Percentiles rank a stretch among this genome's conserved stretches.
These are phyloP conservation scores for Penicillium lagena DNA, from an alignment of 495 filamentous ascomycete genomes.

Conservation along the genomic window DNA sequence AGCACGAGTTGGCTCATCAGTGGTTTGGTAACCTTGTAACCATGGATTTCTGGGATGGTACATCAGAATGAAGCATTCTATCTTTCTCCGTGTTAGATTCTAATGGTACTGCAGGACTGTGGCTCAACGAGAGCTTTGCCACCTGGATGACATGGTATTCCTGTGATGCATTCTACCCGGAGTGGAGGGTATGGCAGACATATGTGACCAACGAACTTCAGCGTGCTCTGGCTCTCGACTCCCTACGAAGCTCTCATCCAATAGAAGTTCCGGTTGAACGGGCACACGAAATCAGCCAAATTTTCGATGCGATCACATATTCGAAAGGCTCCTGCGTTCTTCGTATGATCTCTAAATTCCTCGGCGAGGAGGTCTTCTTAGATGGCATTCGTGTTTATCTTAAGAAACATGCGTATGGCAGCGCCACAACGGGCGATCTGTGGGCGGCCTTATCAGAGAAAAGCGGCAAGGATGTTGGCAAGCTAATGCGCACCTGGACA, in stretches of 20 bases:
- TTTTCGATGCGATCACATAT: conserved; percentile 98
- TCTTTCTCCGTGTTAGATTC: too few relatives aligned
- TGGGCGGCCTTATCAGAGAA: conserved; percentile 87
- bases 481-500: conserved; percentile 65
- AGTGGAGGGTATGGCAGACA: conserved; percentile 96
- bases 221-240: conserved; percentile 83
- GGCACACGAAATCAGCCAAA: conserved; percentile 94
- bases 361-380: conserved; percentile 89
- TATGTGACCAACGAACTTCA: conserved; percentile 91
- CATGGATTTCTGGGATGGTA: conserved; percentile 98
- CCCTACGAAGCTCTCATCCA: conserved; percentile 88
- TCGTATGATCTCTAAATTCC: conserved; percentile 93
- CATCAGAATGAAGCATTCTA: too few relatives aligned
- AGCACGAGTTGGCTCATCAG: conserved; percentile 96
- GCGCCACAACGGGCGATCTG: conserved; percentile 72
- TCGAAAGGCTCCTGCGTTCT: conserved; percentile 93
- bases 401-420: conserved; percentile 85
- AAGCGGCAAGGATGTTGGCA: conserved; percentile 81
- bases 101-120: conserved; percentile 37
- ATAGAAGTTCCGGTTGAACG: conserved; percentile 95
- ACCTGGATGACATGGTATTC: conserved; percentile 75
- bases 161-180: conserved; percentile 75
- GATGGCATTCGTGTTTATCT: conserved; percentile 89
- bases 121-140: conserved; percentile 97
- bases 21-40: conserved; percentile 99